Conservation (phyloP, 176 grass and related monocot species). For the Aegilops bicornis region DNA sequence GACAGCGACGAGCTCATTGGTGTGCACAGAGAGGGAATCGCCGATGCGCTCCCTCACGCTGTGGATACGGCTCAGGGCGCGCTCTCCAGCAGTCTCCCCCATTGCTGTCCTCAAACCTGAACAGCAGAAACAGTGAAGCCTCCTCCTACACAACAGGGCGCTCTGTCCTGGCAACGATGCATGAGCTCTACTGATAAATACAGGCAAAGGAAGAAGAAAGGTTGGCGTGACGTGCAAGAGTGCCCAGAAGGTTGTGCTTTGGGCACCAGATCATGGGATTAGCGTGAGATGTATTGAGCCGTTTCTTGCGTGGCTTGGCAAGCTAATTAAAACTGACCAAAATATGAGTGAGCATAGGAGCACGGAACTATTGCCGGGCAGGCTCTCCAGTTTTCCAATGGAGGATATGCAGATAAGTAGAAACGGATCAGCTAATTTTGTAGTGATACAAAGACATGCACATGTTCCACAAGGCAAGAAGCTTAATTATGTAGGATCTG, state of each 20-base stretch:
- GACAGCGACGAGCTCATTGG: constrained; percentile 91
- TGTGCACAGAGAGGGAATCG: constrained; percentile 79
- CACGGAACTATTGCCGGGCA: not conserved
- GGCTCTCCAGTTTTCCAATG: not conserved
- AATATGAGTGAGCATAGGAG: not conserved
- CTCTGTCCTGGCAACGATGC: not conserved
- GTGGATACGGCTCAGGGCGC: constrained; percentile 77
- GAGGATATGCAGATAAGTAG: not conserved
- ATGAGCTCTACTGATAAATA: not conserved
- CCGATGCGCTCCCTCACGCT: constrained; percentile 87
- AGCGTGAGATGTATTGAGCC: not conserved
- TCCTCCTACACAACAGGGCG: not conserved
- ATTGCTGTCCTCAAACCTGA: constrained; percentile 48
- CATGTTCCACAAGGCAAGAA: not conserved
- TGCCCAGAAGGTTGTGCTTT: not conserved
- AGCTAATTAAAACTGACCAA: constrained; percentile 9
- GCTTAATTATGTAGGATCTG: not conserved
- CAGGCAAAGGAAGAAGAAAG: not conserved
- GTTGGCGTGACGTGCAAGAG: not conserved
- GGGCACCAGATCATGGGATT: not conserved
- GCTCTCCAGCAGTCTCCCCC: constrained; percentile 60
- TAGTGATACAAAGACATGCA: not conserved
- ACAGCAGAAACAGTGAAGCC: not conserved
- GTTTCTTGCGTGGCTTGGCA: not conserved
- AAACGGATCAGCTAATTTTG: not conserved